phyloP scores from a whole-genome alignment of 106 monocot genomes.

The Phalaenopsis aphrodite region DNA sequence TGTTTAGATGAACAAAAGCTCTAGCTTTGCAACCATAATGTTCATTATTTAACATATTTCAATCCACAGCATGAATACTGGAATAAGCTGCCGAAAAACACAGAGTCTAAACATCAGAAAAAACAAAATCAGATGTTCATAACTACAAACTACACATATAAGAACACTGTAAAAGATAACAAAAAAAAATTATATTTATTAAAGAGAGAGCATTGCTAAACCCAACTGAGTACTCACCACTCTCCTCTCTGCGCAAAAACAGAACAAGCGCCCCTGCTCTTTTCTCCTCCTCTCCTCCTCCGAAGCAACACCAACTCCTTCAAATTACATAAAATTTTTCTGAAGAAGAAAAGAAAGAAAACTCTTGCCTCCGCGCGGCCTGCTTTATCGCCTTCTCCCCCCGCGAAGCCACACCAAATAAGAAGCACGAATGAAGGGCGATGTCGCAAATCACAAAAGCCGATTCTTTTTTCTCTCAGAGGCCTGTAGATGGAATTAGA shows the following conservation, averaged over 20 bases:
- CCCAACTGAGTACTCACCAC: background rate
- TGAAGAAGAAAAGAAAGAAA: background rate
- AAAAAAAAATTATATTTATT: background rate
- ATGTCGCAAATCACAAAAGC: background rate
- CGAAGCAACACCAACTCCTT: background rate
- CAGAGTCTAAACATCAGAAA: background rate
- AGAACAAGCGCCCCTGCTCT: background rate
- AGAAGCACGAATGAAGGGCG: background rate
- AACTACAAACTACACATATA: background rate
- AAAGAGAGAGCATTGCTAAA: background rate
- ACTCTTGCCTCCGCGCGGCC: background rate
- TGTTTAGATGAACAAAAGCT: background rate
- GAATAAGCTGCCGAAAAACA: background rate
- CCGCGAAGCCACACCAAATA: background rate
- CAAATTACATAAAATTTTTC: background rate
- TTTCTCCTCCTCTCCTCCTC: background rate
- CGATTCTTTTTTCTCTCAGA: background rate
- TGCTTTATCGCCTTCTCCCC: background rate
- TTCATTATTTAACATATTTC: background rate
- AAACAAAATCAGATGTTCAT: background rate
- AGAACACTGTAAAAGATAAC: background rate
- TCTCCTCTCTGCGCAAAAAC: background rate
- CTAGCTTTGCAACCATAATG: background rate
- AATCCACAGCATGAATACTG: background rate
- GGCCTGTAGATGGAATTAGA: slow-evolving; percentile 1